Conservation (phyloP, 169 alveolate genomes). For the Cryptosporidium viatorum region DNA sequence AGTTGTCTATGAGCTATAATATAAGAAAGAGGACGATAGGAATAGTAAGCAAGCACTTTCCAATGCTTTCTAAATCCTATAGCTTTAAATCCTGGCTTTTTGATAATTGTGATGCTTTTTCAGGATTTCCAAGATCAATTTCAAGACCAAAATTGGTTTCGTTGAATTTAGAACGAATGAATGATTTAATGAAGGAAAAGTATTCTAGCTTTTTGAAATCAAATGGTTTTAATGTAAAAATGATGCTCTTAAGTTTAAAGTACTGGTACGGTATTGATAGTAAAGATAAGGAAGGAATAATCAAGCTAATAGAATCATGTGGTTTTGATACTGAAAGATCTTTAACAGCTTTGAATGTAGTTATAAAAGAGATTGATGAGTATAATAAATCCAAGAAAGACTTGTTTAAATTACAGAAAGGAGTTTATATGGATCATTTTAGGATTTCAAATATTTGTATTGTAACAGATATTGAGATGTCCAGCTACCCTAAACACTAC, state of each 20-base stretch:
- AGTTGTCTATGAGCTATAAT: conserved; percentile 49
- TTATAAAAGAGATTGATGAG: conserved; percentile 25
- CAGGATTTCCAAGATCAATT: conserved; percentile 27
- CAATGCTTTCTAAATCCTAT: conserved; percentile 40
- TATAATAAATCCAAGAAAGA: neutral
- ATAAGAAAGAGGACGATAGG: conserved; percentile 35
- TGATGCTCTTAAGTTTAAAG: neutral
- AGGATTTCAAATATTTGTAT: conserved; percentile 3
- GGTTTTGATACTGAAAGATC: conserved; percentile 42
- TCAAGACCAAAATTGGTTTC: conserved; percentile 57
- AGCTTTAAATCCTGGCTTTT: conserved; percentile 58
- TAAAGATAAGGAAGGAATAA: conserved; percentile 28
- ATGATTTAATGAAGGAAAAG: neutral
- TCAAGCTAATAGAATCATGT: conserved; percentile 11
- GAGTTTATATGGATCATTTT: conserved; percentile 27
- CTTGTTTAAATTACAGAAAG: neutral
- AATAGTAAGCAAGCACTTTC: conserved; percentile 24
- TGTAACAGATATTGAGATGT: conserved; percentile 6
- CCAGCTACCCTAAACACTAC: conserved; percentile 30
- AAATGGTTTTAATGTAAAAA: neutral
- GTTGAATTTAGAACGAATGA: neutral
- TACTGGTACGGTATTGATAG: conserved; percentile 35
- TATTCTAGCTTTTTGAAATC: neutral
- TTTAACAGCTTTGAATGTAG: conserved; percentile 22
- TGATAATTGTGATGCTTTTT: conserved; percentile 9